phyloP scores from a whole-genome alignment of 1,139 yeast genomes.

The Suhomyces bokatorum region DNA sequence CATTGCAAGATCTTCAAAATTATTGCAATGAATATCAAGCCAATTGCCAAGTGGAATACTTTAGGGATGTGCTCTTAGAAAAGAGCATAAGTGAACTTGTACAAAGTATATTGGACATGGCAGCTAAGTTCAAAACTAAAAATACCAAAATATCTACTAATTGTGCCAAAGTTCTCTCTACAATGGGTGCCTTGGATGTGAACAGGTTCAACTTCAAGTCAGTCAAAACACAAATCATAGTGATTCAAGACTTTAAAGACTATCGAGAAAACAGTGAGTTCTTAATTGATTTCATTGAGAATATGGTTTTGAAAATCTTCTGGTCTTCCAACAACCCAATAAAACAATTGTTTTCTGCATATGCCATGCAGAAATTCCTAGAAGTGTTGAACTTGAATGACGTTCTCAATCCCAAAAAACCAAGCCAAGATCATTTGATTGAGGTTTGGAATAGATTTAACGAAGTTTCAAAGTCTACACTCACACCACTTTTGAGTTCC shows the following conservation, averaged over 20 bases:
- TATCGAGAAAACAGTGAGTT: constrained; percentile 65
- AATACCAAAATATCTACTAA: constrained; percentile 52
- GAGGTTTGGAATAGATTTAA: constrained; percentile 64
- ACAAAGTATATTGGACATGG: constrained; percentile 57
- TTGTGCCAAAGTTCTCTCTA: constrained; percentile 70
- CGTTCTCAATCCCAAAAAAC: constrained; percentile 8
- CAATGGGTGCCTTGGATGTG: constrained; percentile 78
- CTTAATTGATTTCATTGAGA: constrained; percentile 64
- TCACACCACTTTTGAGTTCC: constrained; percentile 75
- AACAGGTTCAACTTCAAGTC: constrained; percentile 55
- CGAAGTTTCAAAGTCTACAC: constrained; percentile 69
- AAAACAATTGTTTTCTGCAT: constrained; percentile 80
- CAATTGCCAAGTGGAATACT: constrained; percentile 44
- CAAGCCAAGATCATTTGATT: constrained; percentile 21
- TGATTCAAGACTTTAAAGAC: constrained; percentile 62
- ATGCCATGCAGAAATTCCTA: constrained; percentile 84
- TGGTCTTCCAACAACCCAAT: constrained; percentile 90
- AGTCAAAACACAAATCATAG: constrained; percentile 44
- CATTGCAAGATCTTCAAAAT: constrained; percentile 62
- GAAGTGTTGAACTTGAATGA: constrained; percentile 59
- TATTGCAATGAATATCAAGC: constrained; percentile 51
- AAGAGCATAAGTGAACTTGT: constrained; percentile 46
- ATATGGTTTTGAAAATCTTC: constrained; percentile 72
- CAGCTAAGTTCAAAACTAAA: constrained; percentile 55
- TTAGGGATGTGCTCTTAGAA: constrained; percentile 32